phyloP scores from a whole-genome alignment of 2,329 filamentous ascomycete genomes.

The Pestalotiopsis fici region DNA sequence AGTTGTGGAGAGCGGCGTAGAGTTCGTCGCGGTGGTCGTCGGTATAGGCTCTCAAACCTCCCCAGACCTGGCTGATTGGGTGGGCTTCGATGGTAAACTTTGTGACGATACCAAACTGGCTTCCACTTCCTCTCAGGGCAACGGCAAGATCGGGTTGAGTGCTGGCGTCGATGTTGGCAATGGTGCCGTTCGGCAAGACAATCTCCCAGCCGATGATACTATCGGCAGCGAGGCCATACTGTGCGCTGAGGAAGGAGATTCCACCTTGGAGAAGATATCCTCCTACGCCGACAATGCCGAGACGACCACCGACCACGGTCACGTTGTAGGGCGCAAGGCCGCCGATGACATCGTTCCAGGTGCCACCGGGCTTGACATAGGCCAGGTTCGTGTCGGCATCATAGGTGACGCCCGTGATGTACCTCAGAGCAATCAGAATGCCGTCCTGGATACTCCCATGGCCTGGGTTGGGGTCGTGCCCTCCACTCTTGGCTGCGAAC shows the following conservation, averaged over 20 bases:
- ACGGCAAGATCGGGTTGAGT: conserved; percentile 22
- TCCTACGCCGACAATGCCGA: conserved; percentile 28
- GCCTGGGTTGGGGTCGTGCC: conserved; percentile 37
- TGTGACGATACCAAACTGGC: conserved; percentile 33
- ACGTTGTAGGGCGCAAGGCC: conserved; percentile 33
- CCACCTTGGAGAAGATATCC: conserved; percentile 28
- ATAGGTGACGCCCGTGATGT: conserved; percentile 34
- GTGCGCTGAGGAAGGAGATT: conserved; percentile 27
- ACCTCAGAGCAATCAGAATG: conserved; percentile 35
- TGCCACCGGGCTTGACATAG: conserved; percentile 37
- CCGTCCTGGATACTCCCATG: conserved; percentile 35
- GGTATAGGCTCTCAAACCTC: conserved; percentile 33
- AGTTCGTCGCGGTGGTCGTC: conserved; percentile 24
- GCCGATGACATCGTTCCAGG: conserved; percentile 39
- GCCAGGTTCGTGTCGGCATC: conserved; percentile 32
- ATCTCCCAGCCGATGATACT: conserved; percentile 27
- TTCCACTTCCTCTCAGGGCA: conserved; percentile 29
- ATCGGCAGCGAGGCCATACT: conserved; percentile 28
- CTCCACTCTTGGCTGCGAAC: conserved; percentile 39
- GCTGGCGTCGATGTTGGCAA: conserved; percentile 24
- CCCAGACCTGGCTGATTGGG: conserved; percentile 35
- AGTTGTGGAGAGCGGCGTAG: conserved; percentile 31
- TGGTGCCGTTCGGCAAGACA: conserved; percentile 22
- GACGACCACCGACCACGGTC: conserved; percentile 31
- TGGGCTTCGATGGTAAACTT: conserved; percentile 29